phyloP scores from a whole-genome alignment of 2,329 filamentous ascomycete species.

The Colletotrichum orchidophilum region DNA sequence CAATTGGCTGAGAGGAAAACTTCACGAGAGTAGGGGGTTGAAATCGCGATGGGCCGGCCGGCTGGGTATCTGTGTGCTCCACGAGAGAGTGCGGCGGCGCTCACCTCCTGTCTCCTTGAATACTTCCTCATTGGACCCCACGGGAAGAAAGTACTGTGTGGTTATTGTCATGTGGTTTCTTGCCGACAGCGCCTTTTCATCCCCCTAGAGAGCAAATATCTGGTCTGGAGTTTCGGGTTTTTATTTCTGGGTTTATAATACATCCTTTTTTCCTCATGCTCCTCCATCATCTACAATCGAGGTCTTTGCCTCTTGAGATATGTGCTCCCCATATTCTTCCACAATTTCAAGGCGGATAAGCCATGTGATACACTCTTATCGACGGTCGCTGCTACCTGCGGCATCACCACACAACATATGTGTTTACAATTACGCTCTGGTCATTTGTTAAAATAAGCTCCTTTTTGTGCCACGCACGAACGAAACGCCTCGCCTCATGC shows the following conservation, averaged over 20 bases:
- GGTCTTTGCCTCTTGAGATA: neutral
- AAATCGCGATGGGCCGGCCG: neutral
- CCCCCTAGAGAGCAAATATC: slow-evolving; percentile 51
- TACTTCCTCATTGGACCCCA: neutral
- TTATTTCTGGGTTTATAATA: slow-evolving; percentile 54
- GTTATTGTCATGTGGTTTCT: slow-evolving; percentile 23
- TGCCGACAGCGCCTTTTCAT: slow-evolving; percentile 29
- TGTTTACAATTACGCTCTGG: slow-evolving; percentile 16
- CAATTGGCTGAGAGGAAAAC: neutral
- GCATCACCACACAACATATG: slow-evolving; percentile 29
- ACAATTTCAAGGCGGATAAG: neutral
- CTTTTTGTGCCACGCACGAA: slow-evolving; percentile 52
- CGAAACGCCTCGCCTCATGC: slow-evolving; percentile 49
- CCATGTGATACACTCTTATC: neutral
- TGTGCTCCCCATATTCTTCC: neutral
- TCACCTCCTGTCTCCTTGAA: neutral
- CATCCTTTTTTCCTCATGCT: slow-evolving; percentile 32
- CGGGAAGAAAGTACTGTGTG: slow-evolving; percentile 22
- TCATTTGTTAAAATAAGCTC: slow-evolving; percentile 34
- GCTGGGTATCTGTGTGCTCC: neutral
- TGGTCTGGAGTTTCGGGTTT: slow-evolving; percentile 58
- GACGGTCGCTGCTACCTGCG: neutral
- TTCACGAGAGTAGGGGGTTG: neutral
- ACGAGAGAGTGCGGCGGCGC: slow-evolving; percentile 3
- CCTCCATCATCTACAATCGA: neutral